Conservation (phyloP, 2,329 filamentous ascomycete genomes). For the Escovopsis sp. region DNA sequence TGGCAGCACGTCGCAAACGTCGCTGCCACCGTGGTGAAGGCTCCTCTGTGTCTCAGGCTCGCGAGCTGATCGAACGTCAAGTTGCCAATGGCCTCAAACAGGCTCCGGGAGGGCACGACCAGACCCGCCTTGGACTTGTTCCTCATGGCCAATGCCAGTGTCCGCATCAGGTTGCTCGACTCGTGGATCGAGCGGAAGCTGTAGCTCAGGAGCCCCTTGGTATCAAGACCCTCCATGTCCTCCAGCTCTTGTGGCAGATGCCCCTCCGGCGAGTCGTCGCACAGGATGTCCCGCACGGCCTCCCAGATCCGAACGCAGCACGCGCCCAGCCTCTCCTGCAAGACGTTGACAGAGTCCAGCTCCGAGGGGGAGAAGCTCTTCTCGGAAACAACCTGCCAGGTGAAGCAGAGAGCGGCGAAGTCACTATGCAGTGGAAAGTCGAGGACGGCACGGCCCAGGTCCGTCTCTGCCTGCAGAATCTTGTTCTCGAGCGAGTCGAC, state of each 20-base stretch:
- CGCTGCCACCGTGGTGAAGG: constrained; percentile 82
- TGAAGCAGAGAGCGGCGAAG: constrained; percentile 49
- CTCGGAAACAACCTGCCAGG: constrained; percentile 36
- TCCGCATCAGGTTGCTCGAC: constrained; percentile 62
- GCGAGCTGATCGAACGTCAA: constrained; percentile 73
- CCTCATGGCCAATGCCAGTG: constrained; percentile 40
- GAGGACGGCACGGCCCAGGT: constrained; percentile 53
- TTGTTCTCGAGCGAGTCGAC: constrained; percentile 50
- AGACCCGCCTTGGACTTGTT: constrained; percentile 28
- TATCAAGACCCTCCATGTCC: constrained; percentile 55
- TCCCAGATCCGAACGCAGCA: constrained; percentile 61
- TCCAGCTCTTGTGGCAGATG: constrained; percentile 66
- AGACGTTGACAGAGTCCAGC: constrained; percentile 18
- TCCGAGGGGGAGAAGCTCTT: constrained; percentile 23
- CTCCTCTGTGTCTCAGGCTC: constrained; percentile 74
- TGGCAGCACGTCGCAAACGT: constrained; percentile 75
- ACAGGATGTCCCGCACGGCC: constrained; percentile 63
- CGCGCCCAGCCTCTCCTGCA: constrained; percentile 42
- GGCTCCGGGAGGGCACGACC: constrained; percentile 33
- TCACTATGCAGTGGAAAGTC: constrained; percentile 55
- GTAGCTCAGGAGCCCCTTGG: constrained; percentile 84
- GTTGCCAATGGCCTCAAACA: constrained; percentile 53
- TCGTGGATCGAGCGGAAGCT: constrained; percentile 94
- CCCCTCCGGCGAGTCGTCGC: constrained; percentile 89
- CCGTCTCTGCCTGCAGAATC: constrained; percentile 43